phyloP scores from a whole-genome alignment of 495 filamentous ascomycete species.

The Halenospora varia region DNA sequence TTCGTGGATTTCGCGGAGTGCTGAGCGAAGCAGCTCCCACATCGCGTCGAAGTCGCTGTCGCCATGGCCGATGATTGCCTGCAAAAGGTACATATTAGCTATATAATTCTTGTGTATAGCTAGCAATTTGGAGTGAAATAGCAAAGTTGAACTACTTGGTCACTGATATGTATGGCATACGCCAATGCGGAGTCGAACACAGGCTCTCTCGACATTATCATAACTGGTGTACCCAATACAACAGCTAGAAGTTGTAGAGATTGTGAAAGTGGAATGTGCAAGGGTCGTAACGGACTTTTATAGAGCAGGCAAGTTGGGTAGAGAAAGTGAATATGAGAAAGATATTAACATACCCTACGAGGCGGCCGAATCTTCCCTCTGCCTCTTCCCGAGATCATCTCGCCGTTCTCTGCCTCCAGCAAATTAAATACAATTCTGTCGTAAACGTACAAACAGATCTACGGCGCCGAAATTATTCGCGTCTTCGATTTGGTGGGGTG shows the following conservation, averaged over 20 bases:
- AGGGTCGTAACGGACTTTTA: not conserved
- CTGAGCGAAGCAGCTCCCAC: constrained; percentile 70
- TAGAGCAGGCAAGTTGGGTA: too few relatives aligned
- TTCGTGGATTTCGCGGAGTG: constrained; percentile 81
- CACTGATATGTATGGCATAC: not conserved
- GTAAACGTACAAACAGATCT: too few relatives aligned
- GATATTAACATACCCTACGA: constrained; percentile 52
- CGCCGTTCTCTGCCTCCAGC: constrained; percentile 14
- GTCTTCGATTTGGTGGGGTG: not conserved
- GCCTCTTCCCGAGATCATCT: constrained; percentile 56
- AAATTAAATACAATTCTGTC: not conserved
- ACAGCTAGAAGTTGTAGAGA: not conserved
- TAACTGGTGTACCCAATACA: not conserved
- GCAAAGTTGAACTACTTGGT: not conserved
- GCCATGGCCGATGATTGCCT: constrained; percentile 15
- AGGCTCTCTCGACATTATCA: not conserved
- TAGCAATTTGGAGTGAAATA: not conserved
- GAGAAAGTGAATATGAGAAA: not conserved
- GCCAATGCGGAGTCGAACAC: not conserved
- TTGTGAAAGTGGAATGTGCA: constrained; percentile 1
- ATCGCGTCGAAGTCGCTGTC: constrained; percentile 38
- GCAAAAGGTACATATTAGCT: not conserved
- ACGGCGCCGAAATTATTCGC: not conserved
- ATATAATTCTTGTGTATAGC: not conserved
- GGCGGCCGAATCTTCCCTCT: constrained; percentile 71